Evolutionary conservation across 2,329 filamentous ascomycete genomes (phyloP), one percentile per base, ranked within the genome.

Genomic region (Pseudocercospora eumusae): DNA sequence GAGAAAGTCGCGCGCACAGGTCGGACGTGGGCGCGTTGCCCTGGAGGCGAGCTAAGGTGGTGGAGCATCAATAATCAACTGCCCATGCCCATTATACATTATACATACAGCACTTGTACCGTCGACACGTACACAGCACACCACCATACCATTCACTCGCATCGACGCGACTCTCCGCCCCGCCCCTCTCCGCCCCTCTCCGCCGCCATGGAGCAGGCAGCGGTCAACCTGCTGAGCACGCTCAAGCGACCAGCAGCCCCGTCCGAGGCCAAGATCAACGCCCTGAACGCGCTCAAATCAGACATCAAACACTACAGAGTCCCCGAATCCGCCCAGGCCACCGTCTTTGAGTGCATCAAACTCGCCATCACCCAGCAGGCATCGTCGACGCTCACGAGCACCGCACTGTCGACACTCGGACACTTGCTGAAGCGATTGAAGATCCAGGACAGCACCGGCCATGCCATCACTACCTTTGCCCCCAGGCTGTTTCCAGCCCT

Each of bases 281-380:
- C 85, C 58, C 85, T 96, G 69, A 90, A 87, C 63, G 83, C 81
- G 71, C 81, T 93, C 77, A 96, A 96, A 78, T 92, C 90, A 47
- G 86, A 87, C 75, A 96, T 96, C 82, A 96, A 96, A 77, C 92
- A 96, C 77, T 89, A 90, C 75, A 92, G 92, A 79, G 91, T 96
- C 50, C 91, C 92, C 64, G 91, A 96, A 68, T 77, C 78, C 59
- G 84, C 84, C 70, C 84, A 96, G 69, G 78, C 86, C 25, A 82
- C 86, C 61, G 86, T 96, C 66, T 96, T 96, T 77, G 92, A 97
- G 64, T 90, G 88, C 66, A 82, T 96, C 71, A 88, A 89, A 66
- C 79, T 87, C 57, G 90, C 91, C 63, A 89, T 93, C 68, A 80
- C 83, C 58, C 90, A 91, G 45, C 88, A 90, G 70, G 90, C 96